A percentile compares a stretch with the other conserved stretches of the same genome.
phyloP scores from a whole-genome alignment of 495 filamentous ascomycete genomes.

The Aspergillus bertholletiae region DNA sequence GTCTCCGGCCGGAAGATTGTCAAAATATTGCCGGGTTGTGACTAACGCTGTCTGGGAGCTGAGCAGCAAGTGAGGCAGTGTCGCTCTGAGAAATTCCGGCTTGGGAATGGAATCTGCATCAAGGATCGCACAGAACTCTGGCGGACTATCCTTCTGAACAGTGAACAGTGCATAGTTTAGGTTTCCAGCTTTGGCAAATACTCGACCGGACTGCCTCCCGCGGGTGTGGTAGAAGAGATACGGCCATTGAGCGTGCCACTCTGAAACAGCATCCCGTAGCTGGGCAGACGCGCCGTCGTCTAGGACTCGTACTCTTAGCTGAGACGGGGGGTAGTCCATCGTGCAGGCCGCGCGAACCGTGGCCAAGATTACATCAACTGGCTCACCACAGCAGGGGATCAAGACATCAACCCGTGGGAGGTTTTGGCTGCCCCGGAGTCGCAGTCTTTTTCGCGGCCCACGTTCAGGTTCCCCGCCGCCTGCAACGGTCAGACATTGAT shows the following conservation, averaged over 20 bases:
- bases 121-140: slow-evolving; percentile 35
- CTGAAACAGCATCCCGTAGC: slow-evolving; percentile 27
- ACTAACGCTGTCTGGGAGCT: slow-evolving; percentile 29
- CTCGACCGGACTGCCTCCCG: slow-evolving; percentile 33
- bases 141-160: slow-evolving; percentile 35
- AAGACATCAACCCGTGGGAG: slow-evolving; percentile 46
- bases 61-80: slow-evolving; percentile 45
- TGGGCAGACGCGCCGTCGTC: slow-evolving; percentile 45
- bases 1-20: slow-evolving; percentile 48
- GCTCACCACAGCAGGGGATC: slow-evolving; percentile 47
- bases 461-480: slow-evolving; percentile 10
- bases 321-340: slow-evolving; percentile 45
- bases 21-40: slow-evolving; percentile 43
- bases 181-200: slow-evolving; percentile 53
- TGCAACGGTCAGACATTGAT: slow-evolving; percentile 22
- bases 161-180: slow-evolving; percentile 47
- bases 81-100: slow-evolving; percentile 46
- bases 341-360: slow-evolving; percentile 46
- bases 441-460: slow-evolving; percentile 18
- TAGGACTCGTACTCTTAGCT: slow-evolving; percentile 44
- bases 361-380: slow-evolving; percentile 47
- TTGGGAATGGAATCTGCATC: slow-evolving; percentile 46
- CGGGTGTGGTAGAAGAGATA: slow-evolving; percentile 47
- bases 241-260: slow-evolving; percentile 22
- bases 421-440: slow-evolving; percentile 14